A percentile compares a stretch with the other conserved stretches of the same genome.
Evolutionary conservation across 2,329 filamentous ascomycete species (phyloP).

Genomic region (Cladosporium sp.): DNA sequence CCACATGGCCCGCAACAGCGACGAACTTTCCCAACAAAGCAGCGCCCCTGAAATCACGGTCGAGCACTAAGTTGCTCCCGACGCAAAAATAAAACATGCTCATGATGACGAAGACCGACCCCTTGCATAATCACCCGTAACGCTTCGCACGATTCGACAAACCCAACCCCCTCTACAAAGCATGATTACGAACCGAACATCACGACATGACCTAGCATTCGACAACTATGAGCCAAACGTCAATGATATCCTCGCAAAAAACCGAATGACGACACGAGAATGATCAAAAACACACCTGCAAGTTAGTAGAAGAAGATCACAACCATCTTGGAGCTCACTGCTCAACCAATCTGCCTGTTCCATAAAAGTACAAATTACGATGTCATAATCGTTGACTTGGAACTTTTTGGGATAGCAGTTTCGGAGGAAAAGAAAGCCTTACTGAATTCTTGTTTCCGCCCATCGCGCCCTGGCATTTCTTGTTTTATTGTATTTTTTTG

Average conservation of each 20-base stretch:
- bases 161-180: constrained; percentile 4
- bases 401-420: neutral
- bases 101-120: constrained; percentile 12
- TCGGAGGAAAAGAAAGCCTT: constrained; percentile 11
- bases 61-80: constrained; percentile 43
- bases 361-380: neutral
- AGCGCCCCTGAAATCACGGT: constrained; percentile 59
- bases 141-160: constrained; percentile 9
- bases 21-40: constrained; percentile 58
- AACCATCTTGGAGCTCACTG: constrained; percentile 10
- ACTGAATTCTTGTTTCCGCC: neutral
- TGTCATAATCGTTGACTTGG: neutral
- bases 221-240: constrained; percentile 13
- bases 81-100: constrained; percentile 6
- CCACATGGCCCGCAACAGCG: constrained; percentile 58
- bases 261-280: constrained; percentile 12
- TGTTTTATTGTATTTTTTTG: constrained; percentile 2
- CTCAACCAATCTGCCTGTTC: neutral
- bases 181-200: constrained; percentile 13
- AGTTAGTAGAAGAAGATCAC: constrained; percentile 13
- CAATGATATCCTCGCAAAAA: constrained; percentile 8
- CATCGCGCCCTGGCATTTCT: constrained; percentile 9
- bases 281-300: constrained; percentile 6
- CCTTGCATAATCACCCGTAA: constrained; percentile 11
- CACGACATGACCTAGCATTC: constrained; percentile 14